Percentiles rank a stretch among this genome's conserved stretches.
Evolutionary conservation across 805 yeast genomes (phyloP).

Genomic region (Candida mattraensis): DNA sequence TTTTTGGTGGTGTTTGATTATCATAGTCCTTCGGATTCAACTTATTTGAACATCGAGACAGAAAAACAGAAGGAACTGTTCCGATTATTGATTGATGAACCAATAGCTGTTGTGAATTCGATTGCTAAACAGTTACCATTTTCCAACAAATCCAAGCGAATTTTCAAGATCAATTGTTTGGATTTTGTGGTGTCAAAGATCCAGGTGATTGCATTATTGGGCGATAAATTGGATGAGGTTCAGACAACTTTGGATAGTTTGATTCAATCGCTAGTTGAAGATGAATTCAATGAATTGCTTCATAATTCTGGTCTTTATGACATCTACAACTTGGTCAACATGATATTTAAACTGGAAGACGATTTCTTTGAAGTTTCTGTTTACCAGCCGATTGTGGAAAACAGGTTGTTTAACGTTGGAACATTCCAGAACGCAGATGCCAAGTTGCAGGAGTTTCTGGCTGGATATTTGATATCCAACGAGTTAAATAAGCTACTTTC

Average conservation of each 20-base stretch:
- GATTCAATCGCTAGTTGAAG: constrained; percentile 40
- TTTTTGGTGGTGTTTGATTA: constrained; percentile 57
- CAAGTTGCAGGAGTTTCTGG: constrained; percentile 51
- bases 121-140: constrained; percentile 25
- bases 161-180: constrained; percentile 56
- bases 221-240: constrained; percentile 37
- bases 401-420: constrained; percentile 50
- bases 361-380: constrained; percentile 59
- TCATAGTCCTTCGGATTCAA: constrained; percentile 31
- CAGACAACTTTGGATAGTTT: constrained; percentile 36
- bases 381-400: constrained; percentile 65
- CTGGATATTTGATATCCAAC: constrained; percentile 60
- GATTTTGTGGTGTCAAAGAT: constrained; percentile 59
- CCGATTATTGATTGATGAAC: constrained; percentile 45
- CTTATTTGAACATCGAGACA: constrained; percentile 42
- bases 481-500: constrained; percentile 58
- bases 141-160: constrained; percentile 32
- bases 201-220: constrained; percentile 44
- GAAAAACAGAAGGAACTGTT: constrained; percentile 39
- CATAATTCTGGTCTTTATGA: constrained; percentile 55
- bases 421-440: constrained; percentile 43
- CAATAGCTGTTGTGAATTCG: constrained; percentile 39
- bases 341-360: constrained; percentile 68
- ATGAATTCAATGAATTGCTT: constrained; percentile 50
- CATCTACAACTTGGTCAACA: constrained; percentile 61